Evolutionary conservation across 352 stramenopile species (phyloP), one percentile per base, ranked within the genome.

Genomic region (Pythium apleroticum): DNA sequence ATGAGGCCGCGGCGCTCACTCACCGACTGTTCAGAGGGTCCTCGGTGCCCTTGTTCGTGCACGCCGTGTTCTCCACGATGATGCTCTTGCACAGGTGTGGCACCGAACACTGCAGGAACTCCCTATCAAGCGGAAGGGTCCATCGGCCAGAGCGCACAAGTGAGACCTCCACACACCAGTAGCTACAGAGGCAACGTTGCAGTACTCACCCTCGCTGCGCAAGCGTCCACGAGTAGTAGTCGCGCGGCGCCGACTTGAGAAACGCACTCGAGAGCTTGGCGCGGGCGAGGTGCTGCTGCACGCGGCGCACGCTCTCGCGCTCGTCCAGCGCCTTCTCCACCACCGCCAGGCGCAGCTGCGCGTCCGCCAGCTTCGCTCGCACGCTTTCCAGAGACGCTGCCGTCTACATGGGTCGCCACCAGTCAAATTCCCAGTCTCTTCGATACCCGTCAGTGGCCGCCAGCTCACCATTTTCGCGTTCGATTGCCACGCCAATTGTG

Each of bases 41-140:
- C 31, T 88, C 74, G 1, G 78, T 65, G 22, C 76, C 74, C 25
- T 54, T 68, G 66, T 87, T 86, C 28, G 77, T 75, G 64, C 80
- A 95, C 57, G 84, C 75, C 52, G 84, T 88, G 72, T 96, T 96
- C 64, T 96, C 85, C 30, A 96, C 84, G 58, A 96, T 84, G 61
- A 96, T 96, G 63, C 84, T 95, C 73, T 96, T 96, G 74, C 88
- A 96, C 30, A 96, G 68, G 55, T 96, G 88, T 41, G 77, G 71
- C 25, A 83, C 71, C 14, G 68, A 61, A 63, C 84, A 93, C 15
- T 81, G 64, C 22, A 96, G 69, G 45, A 93, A 78, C 39, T 71
- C 62, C n/a, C 84, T 93, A 55, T 50, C 12, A 28, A 25, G 1
- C 14, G 15, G 41, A 33, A 41, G 45, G 28, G 25, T 30, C 19